Conservation (phyloP, 768 basidiomycete species). For the Lentinula edodes region DNA sequence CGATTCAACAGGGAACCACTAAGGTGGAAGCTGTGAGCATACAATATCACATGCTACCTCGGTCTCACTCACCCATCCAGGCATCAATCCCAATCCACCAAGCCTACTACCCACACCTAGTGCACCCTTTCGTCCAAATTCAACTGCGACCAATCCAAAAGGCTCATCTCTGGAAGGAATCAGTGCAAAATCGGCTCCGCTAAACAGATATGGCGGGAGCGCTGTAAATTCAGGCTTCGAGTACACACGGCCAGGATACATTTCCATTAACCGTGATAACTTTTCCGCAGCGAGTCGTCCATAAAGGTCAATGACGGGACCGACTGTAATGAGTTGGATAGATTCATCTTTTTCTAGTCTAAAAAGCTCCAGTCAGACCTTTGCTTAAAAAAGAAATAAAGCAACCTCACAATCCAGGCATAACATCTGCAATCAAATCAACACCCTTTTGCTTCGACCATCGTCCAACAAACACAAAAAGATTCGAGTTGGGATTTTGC, state of each 20-base stretch:
- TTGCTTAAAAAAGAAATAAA: background rate
- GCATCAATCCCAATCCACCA: slow-evolving; percentile 94
- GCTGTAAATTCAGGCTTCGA: slow-evolving; percentile 98
- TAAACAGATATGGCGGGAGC: slow-evolving; percentile 88
- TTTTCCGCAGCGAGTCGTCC: slow-evolving; percentile 96
- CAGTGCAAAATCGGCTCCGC: slow-evolving; percentile 91
- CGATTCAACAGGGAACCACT: slow-evolving; percentile 98
- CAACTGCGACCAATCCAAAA: slow-evolving; percentile 93
- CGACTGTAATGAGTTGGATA: slow-evolving; percentile 85
- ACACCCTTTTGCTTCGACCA: slow-evolving; percentile 99
- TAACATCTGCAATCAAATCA: slow-evolving; percentile 94
- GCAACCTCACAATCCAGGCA: slow-evolving; percentile 74
- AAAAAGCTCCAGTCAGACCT: slow-evolving; percentile 6
- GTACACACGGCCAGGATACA: slow-evolving; percentile 89
- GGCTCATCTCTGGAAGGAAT: slow-evolving; percentile 97
- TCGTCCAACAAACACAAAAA: slow-evolving; percentile 95
- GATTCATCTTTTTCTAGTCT: slow-evolving; percentile 82
- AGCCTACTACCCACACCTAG: slow-evolving; percentile 92
- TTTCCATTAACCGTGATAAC: slow-evolving; percentile 86
- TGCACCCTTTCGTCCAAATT: slow-evolving; percentile 95
- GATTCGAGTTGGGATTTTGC: slow-evolving; percentile 83
- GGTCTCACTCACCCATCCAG: slow-evolving; percentile 76
- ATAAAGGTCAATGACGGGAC: slow-evolving; percentile 93
- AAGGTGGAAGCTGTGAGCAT: slow-evolving; percentile 4
- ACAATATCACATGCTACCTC: background rate